phyloP scores from a whole-genome alignment of 805 yeast species.

The Maudiozyma bulderi region DNA sequence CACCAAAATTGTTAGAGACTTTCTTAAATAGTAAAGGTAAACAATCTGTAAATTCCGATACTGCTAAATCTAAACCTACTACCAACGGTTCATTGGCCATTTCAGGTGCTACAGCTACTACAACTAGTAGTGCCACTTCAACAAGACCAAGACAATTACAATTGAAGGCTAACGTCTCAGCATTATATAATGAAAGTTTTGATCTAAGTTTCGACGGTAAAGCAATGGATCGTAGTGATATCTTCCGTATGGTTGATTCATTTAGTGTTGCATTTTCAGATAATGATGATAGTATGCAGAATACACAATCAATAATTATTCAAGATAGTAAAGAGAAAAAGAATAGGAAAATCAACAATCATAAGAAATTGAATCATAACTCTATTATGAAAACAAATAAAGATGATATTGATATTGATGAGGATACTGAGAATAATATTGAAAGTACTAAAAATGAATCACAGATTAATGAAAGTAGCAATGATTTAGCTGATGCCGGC shows the following conservation, averaged over 20 bases:
- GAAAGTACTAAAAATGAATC: background rate
- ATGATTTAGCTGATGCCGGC: background rate
- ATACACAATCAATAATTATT: background rate
- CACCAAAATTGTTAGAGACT: conserved; percentile 1
- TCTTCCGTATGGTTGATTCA: conserved; percentile 34
- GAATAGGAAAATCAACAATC: background rate
- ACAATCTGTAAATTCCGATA: background rate
- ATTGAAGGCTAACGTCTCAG: background rate
- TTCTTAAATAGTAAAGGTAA: background rate
- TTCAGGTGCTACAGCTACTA: background rate
- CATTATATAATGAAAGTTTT: conserved; percentile 22
- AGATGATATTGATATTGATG: background rate
- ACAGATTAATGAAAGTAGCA: background rate
- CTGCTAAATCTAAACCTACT: background rate
- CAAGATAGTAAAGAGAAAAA: background rate
- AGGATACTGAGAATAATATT: background rate
- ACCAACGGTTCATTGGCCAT: background rate
- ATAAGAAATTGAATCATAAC: background rate
- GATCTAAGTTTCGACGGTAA: conserved; percentile 39
- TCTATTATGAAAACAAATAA: background rate
- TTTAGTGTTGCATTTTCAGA: conserved; percentile 30
- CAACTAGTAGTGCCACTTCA: background rate
- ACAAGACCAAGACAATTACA: background rate
- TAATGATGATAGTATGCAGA: conserved; percentile 14
- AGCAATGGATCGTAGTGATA: conserved; percentile 35